Percentiles rank a stretch among this genome's conserved stretches.
Conservation (phyloP, 108 stramenopile genomes). For the Skeletonema costatum region DNA sequence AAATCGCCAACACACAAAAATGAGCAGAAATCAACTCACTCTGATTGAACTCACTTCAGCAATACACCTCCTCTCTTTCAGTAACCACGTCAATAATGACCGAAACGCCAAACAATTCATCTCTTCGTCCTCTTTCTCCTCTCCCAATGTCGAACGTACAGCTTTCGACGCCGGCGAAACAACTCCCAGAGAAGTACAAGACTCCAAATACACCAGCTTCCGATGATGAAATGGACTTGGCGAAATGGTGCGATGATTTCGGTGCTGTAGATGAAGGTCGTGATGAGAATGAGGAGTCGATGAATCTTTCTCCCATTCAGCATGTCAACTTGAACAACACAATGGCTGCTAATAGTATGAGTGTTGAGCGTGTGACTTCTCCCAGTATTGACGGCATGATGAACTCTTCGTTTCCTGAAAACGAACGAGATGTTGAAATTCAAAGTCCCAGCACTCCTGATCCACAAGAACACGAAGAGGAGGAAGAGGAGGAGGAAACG, state of each 20-base stretch:
- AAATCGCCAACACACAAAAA: background rate
- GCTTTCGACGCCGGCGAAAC: background rate
- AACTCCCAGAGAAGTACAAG: background rate
- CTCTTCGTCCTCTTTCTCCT: background rate
- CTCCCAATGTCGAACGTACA: background rate
- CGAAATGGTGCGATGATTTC: background rate
- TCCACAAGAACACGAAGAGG: background rate
- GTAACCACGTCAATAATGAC: background rate
- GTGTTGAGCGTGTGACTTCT: background rate
- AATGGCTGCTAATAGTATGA: background rate
- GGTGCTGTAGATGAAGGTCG: background rate
- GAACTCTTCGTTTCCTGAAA: constrained; percentile 22
- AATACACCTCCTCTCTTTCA: background rate
- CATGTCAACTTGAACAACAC: background rate
- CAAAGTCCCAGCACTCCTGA: background rate
- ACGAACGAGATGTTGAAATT: constrained; percentile 16
- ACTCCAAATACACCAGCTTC: background rate
- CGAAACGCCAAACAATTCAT: background rate
- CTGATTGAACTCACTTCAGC: background rate
- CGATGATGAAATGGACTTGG: background rate
- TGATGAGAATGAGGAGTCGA: background rate
- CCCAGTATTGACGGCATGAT: background rate
- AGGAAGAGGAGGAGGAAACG: constrained; percentile 30
- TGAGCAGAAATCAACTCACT: background rate
- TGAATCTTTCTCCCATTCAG: background rate